Evolutionary conservation across 768 basidiomycete species (phyloP), one percentile per base, ranked within the genome.

Genomic region (Boletus fagicola): DNA sequence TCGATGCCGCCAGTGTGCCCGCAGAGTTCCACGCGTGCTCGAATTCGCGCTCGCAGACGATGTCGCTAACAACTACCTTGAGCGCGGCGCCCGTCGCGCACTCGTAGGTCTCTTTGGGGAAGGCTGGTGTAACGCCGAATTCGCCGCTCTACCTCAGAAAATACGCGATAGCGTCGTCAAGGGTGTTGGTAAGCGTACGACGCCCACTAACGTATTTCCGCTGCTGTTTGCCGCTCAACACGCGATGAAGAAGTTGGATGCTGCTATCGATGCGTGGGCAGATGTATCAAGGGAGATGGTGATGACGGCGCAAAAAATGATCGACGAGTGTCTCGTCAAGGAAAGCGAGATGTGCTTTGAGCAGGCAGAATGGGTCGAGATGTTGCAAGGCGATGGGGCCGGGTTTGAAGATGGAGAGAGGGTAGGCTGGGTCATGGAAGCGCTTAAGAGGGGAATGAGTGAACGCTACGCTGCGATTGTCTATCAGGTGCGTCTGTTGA

Each of bases 41-140:
- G 87, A 89, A 61, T 98, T 98, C 52, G 82, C 93, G 0, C 61
- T 86, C 2, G 68, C 78, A 0, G 83, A 89, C 10, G 96, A 97
- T 66, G 88, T 96, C 11, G 80, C 83, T 57, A 92, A 93, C 66
- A 63, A 76, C 0, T 75, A 81, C 38, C 81, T 98, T 4, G 87
- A 90, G 40, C 78, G 84, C 5, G 87, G 87, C 0, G 85, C 90
- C 0, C 78, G 90, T 13, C 78, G 86, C 6, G 91, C 88, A 13
- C 76, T 98, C 8, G 86, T 94, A 0, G 86, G 87, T 0, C 79
- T 92, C 31, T 98, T 92, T 66, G 93, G 92, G 5, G 90, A 92
- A 60, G 88, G 90, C 3, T 97, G 94, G 95, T 88, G 85, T 70
- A 88, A 83, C 0, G 70, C 81, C 38, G 94, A 97, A 53, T 90